Percentiles rank a stretch among this genome's conserved stretches.
Conservation (phyloP, 495 filamentous ascomycete species). For the Durotheca rogersii region DNA sequence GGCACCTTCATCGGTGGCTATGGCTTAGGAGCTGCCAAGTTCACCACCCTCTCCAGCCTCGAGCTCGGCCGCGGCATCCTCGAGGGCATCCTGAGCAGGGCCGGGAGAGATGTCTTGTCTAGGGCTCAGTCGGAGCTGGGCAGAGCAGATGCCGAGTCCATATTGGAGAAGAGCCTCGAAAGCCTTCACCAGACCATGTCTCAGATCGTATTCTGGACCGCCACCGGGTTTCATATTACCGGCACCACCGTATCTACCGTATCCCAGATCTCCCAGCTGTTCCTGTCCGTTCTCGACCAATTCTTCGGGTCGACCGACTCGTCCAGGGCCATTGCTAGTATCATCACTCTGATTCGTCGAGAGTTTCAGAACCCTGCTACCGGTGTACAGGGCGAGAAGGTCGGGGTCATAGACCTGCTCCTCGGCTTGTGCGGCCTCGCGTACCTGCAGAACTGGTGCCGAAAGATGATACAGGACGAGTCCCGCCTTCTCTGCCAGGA, state of each 20-base stretch:
- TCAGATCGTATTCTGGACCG: constrained; percentile 65
- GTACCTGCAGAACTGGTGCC: constrained; percentile 68
- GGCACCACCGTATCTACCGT: constrained; percentile 61
- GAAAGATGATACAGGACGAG: constrained; percentile 58
- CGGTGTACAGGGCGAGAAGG: constrained; percentile 57
- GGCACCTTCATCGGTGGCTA: constrained; percentile 65
- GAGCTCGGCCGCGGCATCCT: constrained; percentile 67
- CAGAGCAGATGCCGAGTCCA: constrained; percentile 60
- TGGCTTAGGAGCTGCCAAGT: constrained; percentile 63
- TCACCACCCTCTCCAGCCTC: constrained; percentile 68
- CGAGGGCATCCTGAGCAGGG: constrained; percentile 65
- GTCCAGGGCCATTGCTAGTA: constrained; percentile 75
- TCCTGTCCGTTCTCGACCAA: constrained; percentile 67
- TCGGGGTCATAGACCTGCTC: constrained; percentile 66
- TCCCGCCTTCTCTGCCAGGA: constrained; percentile 53
- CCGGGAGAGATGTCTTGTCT: constrained; percentile 64
- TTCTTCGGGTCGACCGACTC: constrained; percentile 78
- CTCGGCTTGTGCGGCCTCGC: constrained; percentile 70
- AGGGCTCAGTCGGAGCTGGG: constrained; percentile 57
- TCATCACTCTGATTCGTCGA: constrained; percentile 69
- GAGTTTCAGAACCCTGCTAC: constrained; percentile 68
- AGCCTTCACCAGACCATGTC: constrained; percentile 63
- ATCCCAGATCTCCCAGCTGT: constrained; percentile 63
- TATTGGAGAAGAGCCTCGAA: constrained; percentile 64
- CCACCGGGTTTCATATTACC: constrained; percentile 68